Conservation (phyloP, 2,329 filamentous ascomycete species). For the Nemania abortiva region DNA sequence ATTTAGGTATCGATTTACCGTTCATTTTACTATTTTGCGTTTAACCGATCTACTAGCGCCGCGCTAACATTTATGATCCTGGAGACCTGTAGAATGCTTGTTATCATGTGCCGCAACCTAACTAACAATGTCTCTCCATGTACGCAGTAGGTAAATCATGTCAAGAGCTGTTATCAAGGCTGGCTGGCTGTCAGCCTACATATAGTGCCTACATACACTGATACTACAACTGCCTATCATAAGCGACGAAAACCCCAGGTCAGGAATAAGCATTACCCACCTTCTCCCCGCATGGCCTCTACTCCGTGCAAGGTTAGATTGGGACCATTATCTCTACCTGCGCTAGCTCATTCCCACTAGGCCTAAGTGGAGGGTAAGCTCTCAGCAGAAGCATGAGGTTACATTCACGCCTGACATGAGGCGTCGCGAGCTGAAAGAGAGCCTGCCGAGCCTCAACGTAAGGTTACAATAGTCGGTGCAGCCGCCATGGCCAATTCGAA, state of each 20-base stretch:
- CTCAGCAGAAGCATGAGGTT: slow-evolving; percentile 26
- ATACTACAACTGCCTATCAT: not conserved
- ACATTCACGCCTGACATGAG: slow-evolving; percentile 29
- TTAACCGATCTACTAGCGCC: too few relatives aligned
- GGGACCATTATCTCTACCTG: not conserved
- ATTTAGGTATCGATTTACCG: too few relatives aligned
- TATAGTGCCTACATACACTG: not conserved
- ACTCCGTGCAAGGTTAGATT: slow-evolving; percentile 6
- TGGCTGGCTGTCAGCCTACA: not conserved
- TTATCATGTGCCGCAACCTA: not conserved
- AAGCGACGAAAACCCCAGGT: not conserved
- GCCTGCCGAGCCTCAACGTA: slow-evolving; percentile 33
- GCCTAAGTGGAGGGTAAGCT: slow-evolving; percentile 2
- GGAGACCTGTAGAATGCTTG: not conserved
- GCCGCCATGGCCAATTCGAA: slow-evolving; percentile 3
- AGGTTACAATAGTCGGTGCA: slow-evolving; percentile 31
- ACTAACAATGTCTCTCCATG: not conserved
- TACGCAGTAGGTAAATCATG: not conserved
- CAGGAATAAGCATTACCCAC: slow-evolving; percentile 1
- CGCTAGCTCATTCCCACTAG: not conserved
- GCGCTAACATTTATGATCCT: too few relatives aligned
- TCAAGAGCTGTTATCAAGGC: not conserved
- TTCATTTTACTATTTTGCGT: too few relatives aligned
- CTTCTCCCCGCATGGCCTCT: slow-evolving; percentile 12
- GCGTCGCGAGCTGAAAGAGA: slow-evolving; percentile 29